Conservation (phyloP, 148 eudicot genomes). For the Rhododendron vialii region DNA sequence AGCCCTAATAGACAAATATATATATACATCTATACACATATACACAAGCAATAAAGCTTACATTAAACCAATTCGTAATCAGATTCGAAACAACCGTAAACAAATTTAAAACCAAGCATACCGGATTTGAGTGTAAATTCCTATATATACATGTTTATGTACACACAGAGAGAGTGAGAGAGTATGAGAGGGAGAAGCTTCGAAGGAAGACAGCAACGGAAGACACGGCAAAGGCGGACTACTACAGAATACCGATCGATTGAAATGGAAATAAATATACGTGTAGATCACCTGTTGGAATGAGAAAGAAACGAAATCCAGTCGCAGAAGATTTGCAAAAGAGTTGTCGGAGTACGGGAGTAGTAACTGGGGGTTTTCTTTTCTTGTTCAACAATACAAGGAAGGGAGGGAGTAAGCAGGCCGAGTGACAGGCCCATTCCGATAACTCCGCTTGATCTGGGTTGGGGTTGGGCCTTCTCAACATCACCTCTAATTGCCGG, state of each 20-base stretch:
- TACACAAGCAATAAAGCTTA: too few relatives aligned
- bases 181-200: too few relatives aligned
- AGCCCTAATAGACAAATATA: too few relatives aligned
- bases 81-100: too few relatives aligned
- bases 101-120: too few relatives aligned
- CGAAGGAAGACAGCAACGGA: too few relatives aligned
- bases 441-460: background rate
- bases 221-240: too few relatives aligned
- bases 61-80: too few relatives aligned
- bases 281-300: background rate
- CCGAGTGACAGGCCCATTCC: background rate
- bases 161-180: too few relatives aligned
- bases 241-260: background rate
- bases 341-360: background rate
- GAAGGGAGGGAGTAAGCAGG: background rate
- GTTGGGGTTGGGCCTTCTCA: background rate
- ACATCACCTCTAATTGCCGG: background rate
- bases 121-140: too few relatives aligned
- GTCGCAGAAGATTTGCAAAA: background rate
- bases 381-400: background rate
- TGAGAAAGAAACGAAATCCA: background rate
- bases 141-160: too few relatives aligned
- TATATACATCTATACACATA: too few relatives aligned
- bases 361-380: background rate
- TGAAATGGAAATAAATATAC: background rate